Conservation (phyloP, 495 filamentous ascomycete genomes). For the Mytilinidion resinicola region DNA sequence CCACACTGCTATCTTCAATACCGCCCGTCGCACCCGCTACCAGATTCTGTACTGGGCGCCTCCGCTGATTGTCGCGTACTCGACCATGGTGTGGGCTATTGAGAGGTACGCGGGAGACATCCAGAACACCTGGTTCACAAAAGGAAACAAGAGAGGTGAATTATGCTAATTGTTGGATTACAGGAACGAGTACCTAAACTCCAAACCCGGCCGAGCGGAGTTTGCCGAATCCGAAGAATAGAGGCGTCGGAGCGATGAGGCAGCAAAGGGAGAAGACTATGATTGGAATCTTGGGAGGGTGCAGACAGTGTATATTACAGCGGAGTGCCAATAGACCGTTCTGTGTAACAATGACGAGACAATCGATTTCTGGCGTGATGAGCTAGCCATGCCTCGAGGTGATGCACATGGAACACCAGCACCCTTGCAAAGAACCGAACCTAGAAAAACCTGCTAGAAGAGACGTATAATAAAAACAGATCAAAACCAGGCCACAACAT, state of each 20-base stretch:
- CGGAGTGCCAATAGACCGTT: constrained; percentile 1
- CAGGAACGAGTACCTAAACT: constrained; percentile 90
- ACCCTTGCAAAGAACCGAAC: too few species aligned
- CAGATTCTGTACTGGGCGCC: constrained; percentile 82
- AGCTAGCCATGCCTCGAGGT: too few species aligned
- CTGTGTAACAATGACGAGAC: background rate
- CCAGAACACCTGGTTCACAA: background rate
- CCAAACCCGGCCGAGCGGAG: constrained; percentile 71
- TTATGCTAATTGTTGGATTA: constrained; percentile 1
- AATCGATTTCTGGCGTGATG: too few species aligned
- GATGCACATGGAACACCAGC: too few species aligned
- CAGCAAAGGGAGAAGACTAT: too few species aligned
- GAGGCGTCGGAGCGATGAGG: background rate
- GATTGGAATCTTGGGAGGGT: background rate
- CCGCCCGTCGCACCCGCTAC: constrained; percentile 50
- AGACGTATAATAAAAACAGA: too few species aligned
- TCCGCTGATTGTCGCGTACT: constrained; percentile 67
- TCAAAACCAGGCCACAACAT: too few species aligned
- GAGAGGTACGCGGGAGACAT: constrained; percentile 51
- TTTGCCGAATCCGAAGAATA: constrained; percentile 38
- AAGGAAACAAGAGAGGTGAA: constrained; percentile 5
- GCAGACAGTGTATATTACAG: background rate
- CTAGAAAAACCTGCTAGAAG: too few species aligned
- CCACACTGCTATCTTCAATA: constrained; percentile 57
- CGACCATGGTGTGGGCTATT: constrained; percentile 77